Percentiles rank a stretch among this genome's conserved stretches.
These are phyloP conservation scores for Podospora sp. DNA, from an alignment of 495 filamentous ascomycete genomes.

Conservation along the genomic window DNA sequence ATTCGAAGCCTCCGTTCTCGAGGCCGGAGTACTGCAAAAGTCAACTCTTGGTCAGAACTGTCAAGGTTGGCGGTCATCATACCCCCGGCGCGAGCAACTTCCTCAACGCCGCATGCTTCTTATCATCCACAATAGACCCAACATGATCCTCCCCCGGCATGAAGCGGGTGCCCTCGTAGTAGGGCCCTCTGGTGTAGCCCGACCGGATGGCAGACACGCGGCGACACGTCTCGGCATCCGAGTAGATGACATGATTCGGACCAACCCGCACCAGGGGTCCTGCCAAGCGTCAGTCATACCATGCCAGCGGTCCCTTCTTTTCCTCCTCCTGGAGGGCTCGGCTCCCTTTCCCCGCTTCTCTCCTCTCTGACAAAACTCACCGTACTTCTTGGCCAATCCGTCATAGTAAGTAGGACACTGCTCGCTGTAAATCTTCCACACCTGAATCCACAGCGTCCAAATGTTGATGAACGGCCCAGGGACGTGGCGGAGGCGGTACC, in stretches of 20 bases:
- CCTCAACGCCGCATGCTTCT: neutral
- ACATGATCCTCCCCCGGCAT: slow-evolving; percentile 4
- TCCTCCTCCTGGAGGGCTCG: too few relatives aligned
- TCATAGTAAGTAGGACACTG: slow-evolving; percentile 19
- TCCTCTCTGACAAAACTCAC: slow-evolving; percentile 7
- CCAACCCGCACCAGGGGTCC: slow-evolving; percentile 47
- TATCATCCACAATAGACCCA: slow-evolving; percentile 22
- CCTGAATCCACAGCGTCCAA: slow-evolving; percentile 20
- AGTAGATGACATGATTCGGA: slow-evolving; percentile 45
- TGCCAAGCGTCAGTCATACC: too few relatives aligned
- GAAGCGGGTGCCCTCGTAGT: slow-evolving; percentile 37
- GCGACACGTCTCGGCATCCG: slow-evolving; percentile 40
- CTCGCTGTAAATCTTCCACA: slow-evolving; percentile 20
- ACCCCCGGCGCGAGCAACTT: neutral
- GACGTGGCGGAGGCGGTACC: slow-evolving; percentile 31
- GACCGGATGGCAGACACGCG: slow-evolving; percentile 40
- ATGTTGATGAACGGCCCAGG: slow-evolving; percentile 28
- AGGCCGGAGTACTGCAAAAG: neutral
- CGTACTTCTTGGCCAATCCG: slow-evolving; percentile 25
- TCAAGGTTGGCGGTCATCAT: neutral
- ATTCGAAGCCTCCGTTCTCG: neutral
- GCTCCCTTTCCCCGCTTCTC: too few relatives aligned
- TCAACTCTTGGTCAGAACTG: too few relatives aligned
- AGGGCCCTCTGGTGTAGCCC: slow-evolving; percentile 29
- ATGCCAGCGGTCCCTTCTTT: too few relatives aligned